phyloP scores from a whole-genome alignment of 202 grass and related monocot species.

The Alloteropsis angusta region DNA sequence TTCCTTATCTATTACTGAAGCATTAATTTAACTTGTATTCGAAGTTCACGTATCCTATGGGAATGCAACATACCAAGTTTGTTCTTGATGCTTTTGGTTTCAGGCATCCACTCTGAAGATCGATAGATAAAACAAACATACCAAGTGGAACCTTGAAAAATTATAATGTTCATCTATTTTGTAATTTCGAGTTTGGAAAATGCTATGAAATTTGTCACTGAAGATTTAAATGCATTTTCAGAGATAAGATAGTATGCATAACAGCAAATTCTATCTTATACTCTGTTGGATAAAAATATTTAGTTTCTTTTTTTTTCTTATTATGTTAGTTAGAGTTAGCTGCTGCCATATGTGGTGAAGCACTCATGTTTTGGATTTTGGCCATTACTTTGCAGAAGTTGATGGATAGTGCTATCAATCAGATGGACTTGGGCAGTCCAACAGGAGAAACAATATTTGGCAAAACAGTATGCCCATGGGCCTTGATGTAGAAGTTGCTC shows the following conservation, averaged over 20 bases:
- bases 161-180: not conserved
- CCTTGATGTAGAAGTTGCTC: not conserved
- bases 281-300: not conserved
- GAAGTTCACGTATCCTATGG: not conserved
- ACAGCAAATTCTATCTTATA: not conserved
- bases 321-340: not conserved
- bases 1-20: not conserved
- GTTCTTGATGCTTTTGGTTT: not conserved
- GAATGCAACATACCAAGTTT: not conserved
- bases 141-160: not conserved
- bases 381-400: slow-evolving; percentile 55
- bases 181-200: not conserved
- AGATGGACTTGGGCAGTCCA: slow-evolving; percentile 54
- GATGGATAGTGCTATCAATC: slow-evolving; percentile 55
- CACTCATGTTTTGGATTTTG: not conserved
- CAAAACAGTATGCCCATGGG: slow-evolving; percentile 54
- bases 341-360: not conserved
- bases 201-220: not conserved
- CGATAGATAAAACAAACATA: not conserved
- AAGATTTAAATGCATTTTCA: not conserved
- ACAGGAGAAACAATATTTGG: slow-evolving; percentile 72
- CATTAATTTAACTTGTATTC: not conserved
- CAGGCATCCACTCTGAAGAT: not conserved
- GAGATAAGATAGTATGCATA: not conserved
- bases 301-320: not conserved